phyloP scores from a whole-genome alignment of 139 green algal species.

The Pseudopediastrum boryanum region DNA sequence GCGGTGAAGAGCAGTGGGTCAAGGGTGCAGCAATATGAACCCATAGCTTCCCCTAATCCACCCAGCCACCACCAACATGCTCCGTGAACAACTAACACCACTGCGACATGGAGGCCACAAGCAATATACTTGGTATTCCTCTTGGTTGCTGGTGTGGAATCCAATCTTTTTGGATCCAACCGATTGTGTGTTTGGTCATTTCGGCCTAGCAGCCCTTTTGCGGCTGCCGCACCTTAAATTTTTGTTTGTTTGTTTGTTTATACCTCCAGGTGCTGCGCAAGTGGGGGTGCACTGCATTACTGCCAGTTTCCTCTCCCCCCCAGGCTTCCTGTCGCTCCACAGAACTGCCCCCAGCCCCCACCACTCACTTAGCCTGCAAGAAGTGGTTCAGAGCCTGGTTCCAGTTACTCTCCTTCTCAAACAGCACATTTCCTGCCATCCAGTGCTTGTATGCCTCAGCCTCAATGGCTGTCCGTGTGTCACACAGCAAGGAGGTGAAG shows the following conservation, averaged over 20 bases:
- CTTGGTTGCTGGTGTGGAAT: too few relatives aligned
- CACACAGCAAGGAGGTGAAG: constrained; percentile 54
- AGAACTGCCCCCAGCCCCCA: background rate
- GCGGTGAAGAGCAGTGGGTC: background rate
- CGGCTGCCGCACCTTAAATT: too few relatives aligned
- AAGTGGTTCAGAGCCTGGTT: constrained; percentile 72
- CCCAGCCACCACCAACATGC: too few relatives aligned
- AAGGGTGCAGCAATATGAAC: too few relatives aligned
- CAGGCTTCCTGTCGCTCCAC: background rate
- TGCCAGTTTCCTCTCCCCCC: background rate
- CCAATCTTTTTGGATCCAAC: too few relatives aligned
- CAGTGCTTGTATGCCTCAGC: constrained; percentile 84
- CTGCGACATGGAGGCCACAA: too few relatives aligned
- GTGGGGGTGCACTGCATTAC: background rate
- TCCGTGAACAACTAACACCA: too few relatives aligned
- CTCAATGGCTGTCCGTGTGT: constrained; percentile 79
- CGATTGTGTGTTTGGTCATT: too few relatives aligned
- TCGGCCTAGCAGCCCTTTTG: too few relatives aligned
- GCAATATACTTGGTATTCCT: too few relatives aligned
- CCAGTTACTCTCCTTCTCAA: constrained; percentile 87
- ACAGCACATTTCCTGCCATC: constrained; percentile 74
- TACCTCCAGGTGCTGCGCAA: background rate
- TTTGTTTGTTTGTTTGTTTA: too few relatives aligned
- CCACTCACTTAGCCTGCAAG: constrained; percentile 64
- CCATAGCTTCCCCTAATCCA: too few relatives aligned